These are phyloP conservation scores for Kondoa malvinella DNA, from an alignment of 768 basidiomycete species.

Conservation along the genomic window DNA sequence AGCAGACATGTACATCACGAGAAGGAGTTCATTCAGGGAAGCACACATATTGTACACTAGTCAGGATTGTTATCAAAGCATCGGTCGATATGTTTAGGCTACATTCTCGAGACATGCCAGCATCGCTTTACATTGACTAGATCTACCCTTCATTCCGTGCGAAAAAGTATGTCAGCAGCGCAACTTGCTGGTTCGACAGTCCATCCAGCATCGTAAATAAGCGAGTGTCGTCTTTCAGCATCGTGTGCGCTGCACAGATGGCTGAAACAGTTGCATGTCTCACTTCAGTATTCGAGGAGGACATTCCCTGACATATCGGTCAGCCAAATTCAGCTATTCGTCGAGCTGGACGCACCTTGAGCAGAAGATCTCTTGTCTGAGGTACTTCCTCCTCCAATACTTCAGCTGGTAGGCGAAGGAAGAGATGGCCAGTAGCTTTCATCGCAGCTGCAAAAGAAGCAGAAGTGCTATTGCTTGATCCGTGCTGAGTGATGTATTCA, in stretches of 20 bases:
- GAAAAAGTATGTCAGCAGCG: background rate
- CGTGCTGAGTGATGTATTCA: background rate
- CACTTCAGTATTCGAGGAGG: background rate
- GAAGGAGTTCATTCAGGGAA: no score
- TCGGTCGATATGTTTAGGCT: no score
- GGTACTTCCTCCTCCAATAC: constrained; percentile 26
- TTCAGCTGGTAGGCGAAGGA: constrained; percentile 20
- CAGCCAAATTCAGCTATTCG: background rate
- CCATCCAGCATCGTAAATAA: background rate
- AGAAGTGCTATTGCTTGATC: background rate
- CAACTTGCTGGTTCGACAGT: background rate
- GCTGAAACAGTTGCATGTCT: background rate
- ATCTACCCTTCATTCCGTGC: background rate
- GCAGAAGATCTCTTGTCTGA: background rate
- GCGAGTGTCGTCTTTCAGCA: background rate
- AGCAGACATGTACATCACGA: no score
- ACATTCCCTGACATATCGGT: background rate
- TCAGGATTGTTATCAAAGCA: no score
- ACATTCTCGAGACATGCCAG: no score
- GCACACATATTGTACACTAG: no score
- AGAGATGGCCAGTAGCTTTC: constrained; percentile 18
- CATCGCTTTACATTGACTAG: no score
- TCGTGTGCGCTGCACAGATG: background rate
- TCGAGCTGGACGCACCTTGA: background rate
- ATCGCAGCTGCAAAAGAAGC: constrained; percentile 20